Conservation (phyloP, 2,329 filamentous ascomycete species). For the Moelleriella libera region DNA sequence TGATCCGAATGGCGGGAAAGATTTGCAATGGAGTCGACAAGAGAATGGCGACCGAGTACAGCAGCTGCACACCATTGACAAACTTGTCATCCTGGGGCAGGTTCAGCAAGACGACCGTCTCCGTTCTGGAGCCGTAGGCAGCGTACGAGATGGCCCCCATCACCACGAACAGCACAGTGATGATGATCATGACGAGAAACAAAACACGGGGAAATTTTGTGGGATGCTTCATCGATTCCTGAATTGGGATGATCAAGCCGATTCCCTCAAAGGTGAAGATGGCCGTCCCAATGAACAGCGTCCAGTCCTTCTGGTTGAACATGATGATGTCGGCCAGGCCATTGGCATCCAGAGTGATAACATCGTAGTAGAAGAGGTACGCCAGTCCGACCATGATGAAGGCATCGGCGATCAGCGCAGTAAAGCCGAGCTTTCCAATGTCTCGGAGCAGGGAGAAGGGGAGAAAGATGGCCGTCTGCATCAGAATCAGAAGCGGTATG, state of each 20-base stretch:
- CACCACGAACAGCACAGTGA: constrained; percentile 77
- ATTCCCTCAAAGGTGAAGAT: constrained; percentile 99
- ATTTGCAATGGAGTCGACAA: constrained; percentile 92
- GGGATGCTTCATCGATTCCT: constrained; percentile 89
- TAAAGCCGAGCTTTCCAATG: constrained; percentile 93
- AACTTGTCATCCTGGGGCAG: constrained; percentile 89
- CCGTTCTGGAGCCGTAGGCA: constrained; percentile 86
- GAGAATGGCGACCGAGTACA: constrained; percentile 96
- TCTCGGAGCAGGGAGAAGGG: constrained; percentile 89
- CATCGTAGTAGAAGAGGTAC: constrained; percentile 92
- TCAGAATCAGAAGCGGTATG: constrained; percentile 78
- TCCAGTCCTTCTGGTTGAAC: constrained; percentile 90
- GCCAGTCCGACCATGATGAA: constrained; percentile 88
- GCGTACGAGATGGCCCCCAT: constrained; percentile 93
- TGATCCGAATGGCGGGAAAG: constrained; percentile 94
- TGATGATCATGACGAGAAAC: constrained; percentile 84
- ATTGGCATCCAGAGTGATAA: constrained; percentile 63
- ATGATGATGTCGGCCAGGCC: constrained; percentile 75
- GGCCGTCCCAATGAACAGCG: constrained; percentile 93
- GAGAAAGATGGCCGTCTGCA: constrained; percentile 92
- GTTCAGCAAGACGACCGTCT: constrained; percentile 93
- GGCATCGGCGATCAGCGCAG: constrained; percentile 80
- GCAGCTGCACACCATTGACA: constrained; percentile 89
- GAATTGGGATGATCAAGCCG: constrained; percentile 93
- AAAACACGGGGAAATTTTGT: constrained; percentile 84